Evolutionary conservation across 257 asterid genomes (phyloP), one percentile per base, ranked within the genome.

Genomic region (Eustoma russellianum): DNA sequence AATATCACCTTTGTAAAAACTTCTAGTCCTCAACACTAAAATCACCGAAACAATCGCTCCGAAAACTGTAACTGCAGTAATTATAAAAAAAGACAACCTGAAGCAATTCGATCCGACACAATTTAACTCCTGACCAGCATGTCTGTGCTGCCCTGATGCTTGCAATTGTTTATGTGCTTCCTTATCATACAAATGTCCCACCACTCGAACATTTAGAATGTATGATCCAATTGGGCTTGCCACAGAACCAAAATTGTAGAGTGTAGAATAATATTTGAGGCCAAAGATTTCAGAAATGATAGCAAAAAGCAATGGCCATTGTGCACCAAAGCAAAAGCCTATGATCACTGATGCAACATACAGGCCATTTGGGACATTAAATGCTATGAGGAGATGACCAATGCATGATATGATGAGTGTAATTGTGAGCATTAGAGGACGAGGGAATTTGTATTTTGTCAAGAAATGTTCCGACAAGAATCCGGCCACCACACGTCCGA

Each of bases 251-350:
- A 86, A 86, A 19, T 86, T 86, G 60, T 83, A 80, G 16, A 86
- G 43, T 6, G 93, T 86, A 12, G 95, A 86, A 74, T 83, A 86
- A 54, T 86, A 86, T 17, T 83, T 86, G 0, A 86, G 79, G 43
- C 95, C 95, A 48, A 86, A 86, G 0, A 86, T 76, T 69, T 86
- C 95, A 0, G 95, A 86, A 2, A 86, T 86, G 15, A 86, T 80
- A 41, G 95, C 93, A 51, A 80, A 86, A 0, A 86, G 80, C 46
- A 86, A 38, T 12, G 95, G 95, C 93, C 93, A 83, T 60, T 86
- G 95, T 1, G 95, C 95, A 0, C 95, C 95, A 62, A 86, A 86
- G 50, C 95, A 86, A 66, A 86, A 86, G 7, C 93, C 95, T 50
- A 86, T 86, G 10, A 86, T 69, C 33, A 86, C 85, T 0, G 93